Evolutionary conservation across 1,284 basidiomycete species (phyloP), one percentile per base, ranked within the genome.

Genomic region (Apiotrichum porosum): DNA sequence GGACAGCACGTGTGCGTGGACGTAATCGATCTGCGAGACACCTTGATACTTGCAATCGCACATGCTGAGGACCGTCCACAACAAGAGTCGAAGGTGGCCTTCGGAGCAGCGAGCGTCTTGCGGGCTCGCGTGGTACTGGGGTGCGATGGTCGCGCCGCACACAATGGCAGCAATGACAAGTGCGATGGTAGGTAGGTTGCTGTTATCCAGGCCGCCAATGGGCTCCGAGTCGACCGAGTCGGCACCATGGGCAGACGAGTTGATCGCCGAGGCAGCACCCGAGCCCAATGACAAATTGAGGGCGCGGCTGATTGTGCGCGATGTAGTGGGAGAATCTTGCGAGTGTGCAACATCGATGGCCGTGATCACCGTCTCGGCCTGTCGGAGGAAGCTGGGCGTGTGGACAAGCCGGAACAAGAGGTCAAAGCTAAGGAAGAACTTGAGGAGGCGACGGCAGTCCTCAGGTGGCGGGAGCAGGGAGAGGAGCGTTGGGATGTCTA

Each of bases 361-460:
- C 13, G 44, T 17, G 14, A 46, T 46, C 8, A 28, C 5, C 9
- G 18, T 37, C 32, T 46, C 44, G 31, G 37, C 37, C 1, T 38
- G 44, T 14, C 44, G 31, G 24, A 22, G 32, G 22, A 46, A 46
- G 32, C 37, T 46, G 14, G 44, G 44, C 14, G 14, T 23, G 44
- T 46, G 44, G 3, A 46, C 44, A 15, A 46, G 32, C 2, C 44
- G 37, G 32, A 46, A 46, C 31, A 46, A 33, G 18, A 46, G 30
- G 33, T 46, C 44, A 14, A 46, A 46, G 24, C 5, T 30, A 12
- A 28, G 31, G 32, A 46, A 46, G 9, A 24, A 31, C 14, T 21
- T 12, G 6, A 46, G 31, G 1, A 46, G 44, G 18, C 37, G 32
- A 6, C 44, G 44, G 32, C 44, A 46, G 24, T 46, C 37, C 18